Percentiles rank a stretch among this genome's conserved stretches.
These are phyloP conservation scores for Periconia macrospinosa DNA, from an alignment of 2,329 filamentous ascomycete species.

Conservation along the genomic window DNA sequence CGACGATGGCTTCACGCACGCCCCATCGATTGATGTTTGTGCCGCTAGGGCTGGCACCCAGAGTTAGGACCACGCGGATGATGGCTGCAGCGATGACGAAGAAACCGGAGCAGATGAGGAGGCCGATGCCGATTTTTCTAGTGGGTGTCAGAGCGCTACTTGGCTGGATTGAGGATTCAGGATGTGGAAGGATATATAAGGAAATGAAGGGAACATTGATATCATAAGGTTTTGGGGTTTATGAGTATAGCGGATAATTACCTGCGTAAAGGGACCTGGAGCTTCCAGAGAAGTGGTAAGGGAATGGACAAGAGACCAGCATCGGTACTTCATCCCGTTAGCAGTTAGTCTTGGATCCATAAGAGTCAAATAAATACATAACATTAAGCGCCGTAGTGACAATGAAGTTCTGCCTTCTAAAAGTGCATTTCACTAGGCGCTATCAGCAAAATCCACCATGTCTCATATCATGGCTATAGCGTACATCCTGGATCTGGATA, in stretches of 20 bases:
- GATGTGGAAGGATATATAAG: no score
- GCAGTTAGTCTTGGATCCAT: no score
- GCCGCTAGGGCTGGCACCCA: conserved; percentile 28
- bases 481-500: no score
- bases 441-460: conserved; percentile 26
- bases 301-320: conserved; percentile 36
- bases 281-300: conserved; percentile 37
- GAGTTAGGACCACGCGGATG: conserved; percentile 35
- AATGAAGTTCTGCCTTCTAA: conserved; percentile 34
- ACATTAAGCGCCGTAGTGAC: conserved; percentile 34
- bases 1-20: conserved; percentile 41
- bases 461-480: conserved; percentile 21
- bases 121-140: conserved; percentile 36
- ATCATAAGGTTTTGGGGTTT: no score
- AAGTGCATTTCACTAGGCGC: conserved; percentile 30
- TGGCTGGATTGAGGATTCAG: no score
- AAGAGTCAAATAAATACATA: background rate
- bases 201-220: no score
- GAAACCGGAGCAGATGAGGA: conserved; percentile 38
- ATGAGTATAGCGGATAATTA: no score
- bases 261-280: conserved; percentile 14
- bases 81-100: conserved; percentile 43
- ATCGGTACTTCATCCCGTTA: conserved; percentile 23
- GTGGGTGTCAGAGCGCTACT: conserved; percentile 16
- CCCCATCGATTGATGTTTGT: conserved; percentile 45